Base-by-base conservation (phyloP, 768 basidiomycete genomes). In the Collybia mongolica region DNA sequence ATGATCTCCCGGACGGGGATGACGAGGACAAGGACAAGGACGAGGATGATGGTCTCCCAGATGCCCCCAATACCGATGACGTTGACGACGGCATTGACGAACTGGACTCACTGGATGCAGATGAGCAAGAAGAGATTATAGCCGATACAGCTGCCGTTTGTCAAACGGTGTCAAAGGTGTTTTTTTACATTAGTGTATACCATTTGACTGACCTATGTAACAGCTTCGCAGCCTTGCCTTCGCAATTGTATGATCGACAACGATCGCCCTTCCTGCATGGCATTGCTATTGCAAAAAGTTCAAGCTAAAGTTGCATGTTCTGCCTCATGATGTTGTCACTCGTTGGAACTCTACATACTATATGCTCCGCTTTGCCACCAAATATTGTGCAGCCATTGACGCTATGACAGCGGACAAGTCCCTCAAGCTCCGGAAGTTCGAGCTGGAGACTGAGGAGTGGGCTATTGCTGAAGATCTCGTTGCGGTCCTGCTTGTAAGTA, bases 321-420 rank as follows among this genome's bases (percentile, higher is more conserved):
- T n/a, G n/a, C n/a, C n/a, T n/a, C n/a, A n/a, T n/a, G n/a, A n/a
- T n/a, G n/a, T n/a, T n/a, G n/a, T n/a, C n/a, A n/a, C n/a, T n/a
- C n/a, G n/a, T n/a, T n/a, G n/a, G n/a, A n/a, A n/a, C n/a, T n/a
- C n/a, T n/a, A n/a, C n/a, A n/a, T n/a, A n/a, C n/a, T n/a, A n/a
- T n/a, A n/a, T 72, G 67, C 48, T 70, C 2, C 29, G 54, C 5
- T 54, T 62, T 39, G 58, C 61, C 0, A 15, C 63, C 1, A 36
- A 62, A 15, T 65, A 71, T 47, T 50, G 55, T 6, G 22, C 18
- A 6, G 62, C 59, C 5, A 26, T 66, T 24, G 48, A 61, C 14
- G 36, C 29, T 18, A 51, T 67, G 2, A 66, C 60, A 12, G 47
- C 22, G 1, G 49, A 59, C 24, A 23, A 44, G 18, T 17, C 17